Conservation (phyloP, 176 grass and related monocot species). For the Cenchrus purpureus region DNA sequence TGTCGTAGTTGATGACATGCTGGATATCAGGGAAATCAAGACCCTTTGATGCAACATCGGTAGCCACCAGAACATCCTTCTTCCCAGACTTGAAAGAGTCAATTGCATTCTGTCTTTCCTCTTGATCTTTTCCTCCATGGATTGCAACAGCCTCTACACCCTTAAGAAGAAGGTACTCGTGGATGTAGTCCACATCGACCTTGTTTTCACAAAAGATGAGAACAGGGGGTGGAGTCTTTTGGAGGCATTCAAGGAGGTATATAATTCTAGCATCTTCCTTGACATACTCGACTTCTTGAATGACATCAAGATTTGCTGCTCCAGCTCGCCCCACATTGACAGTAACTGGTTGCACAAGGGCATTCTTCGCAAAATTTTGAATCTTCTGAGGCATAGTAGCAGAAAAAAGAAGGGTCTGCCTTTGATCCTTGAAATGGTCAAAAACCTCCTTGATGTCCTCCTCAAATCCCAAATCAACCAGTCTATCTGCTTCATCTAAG, state of each 20-base stretch:
- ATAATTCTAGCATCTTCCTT: slow-evolving; percentile 93
- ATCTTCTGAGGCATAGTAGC: slow-evolving; percentile 99
- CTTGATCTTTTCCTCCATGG: slow-evolving; percentile 96
- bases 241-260: slow-evolving; percentile 93
- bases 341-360: slow-evolving; percentile 82
- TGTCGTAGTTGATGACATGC: slow-evolving; percentile 98
- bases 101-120: slow-evolving; percentile 88
- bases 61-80: slow-evolving; percentile 90
- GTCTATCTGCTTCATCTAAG: slow-evolving; percentile 92
- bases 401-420: slow-evolving; percentile 93
- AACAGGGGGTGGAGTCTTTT: slow-evolving; percentile 92
- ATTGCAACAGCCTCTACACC: slow-evolving; percentile 93
- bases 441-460: slow-evolving; percentile 97
- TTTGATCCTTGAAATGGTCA: slow-evolving; percentile 92
- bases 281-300: slow-evolving; percentile 99
- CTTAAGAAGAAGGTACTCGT: slow-evolving; percentile 95
- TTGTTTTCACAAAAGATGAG: slow-evolving; percentile 94
- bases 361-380: slow-evolving; percentile 83
- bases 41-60: slow-evolving; percentile 95
- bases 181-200: slow-evolving; percentile 88
- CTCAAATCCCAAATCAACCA: slow-evolving; percentile 96
- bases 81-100: slow-evolving; percentile 76
- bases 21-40: slow-evolving; percentile 97
- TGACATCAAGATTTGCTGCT: slow-evolving; percentile 92
- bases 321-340: slow-evolving; percentile 96